Evolutionary conservation across 345 rosid species (phyloP).

Genomic region (rapeseed (Brassica napus)): DNA sequence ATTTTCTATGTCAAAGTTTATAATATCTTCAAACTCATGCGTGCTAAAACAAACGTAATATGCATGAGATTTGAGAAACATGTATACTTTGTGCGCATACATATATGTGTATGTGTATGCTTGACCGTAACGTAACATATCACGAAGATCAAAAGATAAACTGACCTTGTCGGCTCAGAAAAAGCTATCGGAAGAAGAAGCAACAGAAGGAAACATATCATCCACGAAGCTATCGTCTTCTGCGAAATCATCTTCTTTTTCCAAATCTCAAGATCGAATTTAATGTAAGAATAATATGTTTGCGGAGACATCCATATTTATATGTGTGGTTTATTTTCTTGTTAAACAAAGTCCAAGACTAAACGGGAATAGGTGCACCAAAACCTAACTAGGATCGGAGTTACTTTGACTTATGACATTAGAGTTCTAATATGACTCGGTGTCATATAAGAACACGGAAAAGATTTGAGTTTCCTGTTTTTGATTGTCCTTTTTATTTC

Average conservation of each 20-base stretch:
- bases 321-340: not conserved
- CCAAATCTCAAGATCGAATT: conserved; percentile 10
- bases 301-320: conserved; percentile 4
- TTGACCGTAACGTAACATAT: conserved; percentile 6
- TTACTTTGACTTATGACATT: conserved; percentile 25
- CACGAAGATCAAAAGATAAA: conserved; percentile 1
- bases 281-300: conserved; percentile 8
- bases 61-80: conserved; percentile 24
- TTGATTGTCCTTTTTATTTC: not conserved
- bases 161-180: conserved; percentile 25
- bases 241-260: conserved; percentile 7
- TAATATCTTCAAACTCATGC: conserved; percentile 2
- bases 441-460: conserved; percentile 2
- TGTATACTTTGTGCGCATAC: conserved; percentile 1
- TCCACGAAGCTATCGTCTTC: conserved; percentile 17
- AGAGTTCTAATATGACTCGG: conserved; percentile 22
- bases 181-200: conserved; percentile 32
- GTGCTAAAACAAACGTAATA: conserved; percentile 5
- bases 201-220: conserved; percentile 13
- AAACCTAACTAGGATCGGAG: not conserved
- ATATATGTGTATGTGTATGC: not conserved
- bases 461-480: not conserved
- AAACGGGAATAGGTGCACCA: conserved; percentile 14
- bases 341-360: conserved; percentile 38
- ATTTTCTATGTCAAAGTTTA: not conserved